Evolutionary conservation across 495 filamentous ascomycete genomes (phyloP), one percentile per base, ranked within the genome.

Genomic region (Durotheca rogersii): DNA sequence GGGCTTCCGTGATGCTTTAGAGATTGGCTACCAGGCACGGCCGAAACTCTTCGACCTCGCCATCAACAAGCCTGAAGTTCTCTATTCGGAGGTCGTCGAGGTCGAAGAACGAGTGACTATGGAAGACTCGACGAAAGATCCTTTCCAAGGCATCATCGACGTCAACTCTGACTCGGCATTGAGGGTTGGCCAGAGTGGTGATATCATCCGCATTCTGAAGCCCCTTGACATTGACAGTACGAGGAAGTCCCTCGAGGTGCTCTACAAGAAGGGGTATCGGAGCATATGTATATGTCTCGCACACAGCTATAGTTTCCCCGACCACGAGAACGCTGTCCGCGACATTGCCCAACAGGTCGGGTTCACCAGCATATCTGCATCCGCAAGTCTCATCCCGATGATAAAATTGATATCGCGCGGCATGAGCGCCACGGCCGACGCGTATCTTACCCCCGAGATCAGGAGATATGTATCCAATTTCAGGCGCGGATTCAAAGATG

Each of bases 401-500:
- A 67, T 67, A 48, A 67, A 64, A 29, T 40, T 56, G 2, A 53
- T 69, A 33, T 59, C 64, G 14, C 55, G 67, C 17, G 65, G 59
- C 2, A 51, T 54, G 32, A 66, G 59, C n/a, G 67, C 61, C 7
- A 53, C 55, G 2, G 64, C 62, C 4, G 66, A 67, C 46, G 67
- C 67, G 1, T 69, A 69, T 43, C 53, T 69, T 0, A 62, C 57
- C 14, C 67, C 67, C 21, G 49, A 62, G 12, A 60, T 63, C 12
- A 50, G 56, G 31, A 48, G 47, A 37, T 69, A 69, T 33, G 49
- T 69, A 21, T 33, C 61, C 29, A 53, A 53, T 7, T 64, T 68
- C 39, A 40, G 44, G 17, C 63, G 72, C 1, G 80, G 79, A 36
- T 84, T 84, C 40, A 67, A 77, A 49, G 80, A 77, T 12, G 77